A percentile compares a stretch with the other conserved stretches of the same genome.
phyloP scores from a whole-genome alignment of 2,329 filamentous ascomycete species.

The Trichoderma sp. region DNA sequence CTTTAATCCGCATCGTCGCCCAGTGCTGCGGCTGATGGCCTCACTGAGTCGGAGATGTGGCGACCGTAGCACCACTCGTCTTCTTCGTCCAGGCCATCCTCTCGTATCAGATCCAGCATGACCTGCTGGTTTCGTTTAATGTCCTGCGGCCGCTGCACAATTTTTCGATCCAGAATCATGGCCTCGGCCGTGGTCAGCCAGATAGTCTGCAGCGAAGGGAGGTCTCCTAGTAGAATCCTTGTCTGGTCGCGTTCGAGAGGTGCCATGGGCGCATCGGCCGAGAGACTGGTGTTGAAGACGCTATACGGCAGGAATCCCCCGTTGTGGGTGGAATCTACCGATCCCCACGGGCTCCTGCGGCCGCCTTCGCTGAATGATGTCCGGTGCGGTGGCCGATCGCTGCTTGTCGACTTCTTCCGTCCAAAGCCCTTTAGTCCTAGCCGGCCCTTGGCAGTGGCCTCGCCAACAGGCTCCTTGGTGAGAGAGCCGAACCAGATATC shows the following conservation, averaged over 20 bases:
- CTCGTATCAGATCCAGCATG: constrained; percentile 61
- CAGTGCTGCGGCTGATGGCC: constrained; percentile 48
- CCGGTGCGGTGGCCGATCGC: constrained; percentile 25
- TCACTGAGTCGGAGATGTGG: constrained; percentile 51
- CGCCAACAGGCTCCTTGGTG: constrained; percentile 40
- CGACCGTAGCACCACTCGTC: constrained; percentile 63
- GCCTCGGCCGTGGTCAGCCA: constrained; percentile 63
- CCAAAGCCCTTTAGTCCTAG: constrained; percentile 52
- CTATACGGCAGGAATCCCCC: constrained; percentile 37
- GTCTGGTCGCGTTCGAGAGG: constrained; percentile 50
- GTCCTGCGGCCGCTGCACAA: constrained; percentile 56
- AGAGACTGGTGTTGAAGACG: constrained; percentile 57
- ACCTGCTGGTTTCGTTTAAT: constrained; percentile 63
- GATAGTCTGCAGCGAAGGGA: constrained; percentile 57
- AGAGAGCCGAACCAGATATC: constrained; percentile 58
- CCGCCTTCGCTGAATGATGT: constrained; percentile 27
- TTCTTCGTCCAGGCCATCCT: constrained; percentile 56
- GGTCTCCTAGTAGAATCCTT: constrained; percentile 49
- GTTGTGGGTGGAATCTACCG: constrained; percentile 31
- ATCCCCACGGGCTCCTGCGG: constrained; percentile 30
- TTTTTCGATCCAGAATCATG: constrained; percentile 55
- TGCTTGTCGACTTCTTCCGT: constrained; percentile 53
- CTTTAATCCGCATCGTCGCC: constrained; percentile 47
- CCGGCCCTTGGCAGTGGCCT: constrained; percentile 47
- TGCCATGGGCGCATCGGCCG: constrained; percentile 61